Evolutionary conservation across 2,329 filamentous ascomycete species (phyloP).

Genomic region (Thelonectria olida): DNA sequence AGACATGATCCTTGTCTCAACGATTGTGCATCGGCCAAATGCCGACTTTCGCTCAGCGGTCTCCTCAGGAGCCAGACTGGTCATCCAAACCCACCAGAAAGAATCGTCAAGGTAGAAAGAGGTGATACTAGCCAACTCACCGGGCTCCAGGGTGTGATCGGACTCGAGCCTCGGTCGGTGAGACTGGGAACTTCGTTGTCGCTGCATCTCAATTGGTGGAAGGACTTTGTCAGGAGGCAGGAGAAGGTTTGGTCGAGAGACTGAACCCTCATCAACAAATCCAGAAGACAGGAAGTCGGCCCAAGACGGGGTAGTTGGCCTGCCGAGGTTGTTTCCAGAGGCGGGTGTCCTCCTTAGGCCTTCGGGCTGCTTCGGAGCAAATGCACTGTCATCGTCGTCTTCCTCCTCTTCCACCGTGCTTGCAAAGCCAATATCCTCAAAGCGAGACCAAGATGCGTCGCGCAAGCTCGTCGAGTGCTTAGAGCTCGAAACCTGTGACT

Average conservation of each 20-base stretch:
- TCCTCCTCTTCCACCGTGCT: constrained; percentile 77
- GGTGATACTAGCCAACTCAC: constrained; percentile 92
- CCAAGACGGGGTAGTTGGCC: constrained; percentile 97
- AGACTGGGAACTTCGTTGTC: constrained; percentile 88
- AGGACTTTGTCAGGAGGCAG: constrained; percentile 93
- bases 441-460: constrained; percentile 95
- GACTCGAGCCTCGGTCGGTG: constrained; percentile 78
- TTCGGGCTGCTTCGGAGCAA: constrained; percentile 49
- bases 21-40: constrained; percentile 90
- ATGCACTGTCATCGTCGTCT: constrained; percentile 65
- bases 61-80: constrained; percentile 91
- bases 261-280: constrained; percentile 81
- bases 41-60: constrained; percentile 85
- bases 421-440: constrained; percentile 93
- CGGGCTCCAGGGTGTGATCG: constrained; percentile 79
- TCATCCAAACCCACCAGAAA: constrained; percentile 99
- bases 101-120: constrained; percentile 89
- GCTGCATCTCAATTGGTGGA: constrained; percentile 80
- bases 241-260: constrained; percentile 69
- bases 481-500: constrained; percentile 77
- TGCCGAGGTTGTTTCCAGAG: constrained; percentile 74
- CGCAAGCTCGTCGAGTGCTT: constrained; percentile 77
- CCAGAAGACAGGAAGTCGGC: constrained; percentile 96
- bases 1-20: constrained; percentile 84
- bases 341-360: constrained; percentile 73